Evolutionary conservation across 768 basidiomycete genomes (phyloP).

Genomic region (Boletus barrowsii): DNA sequence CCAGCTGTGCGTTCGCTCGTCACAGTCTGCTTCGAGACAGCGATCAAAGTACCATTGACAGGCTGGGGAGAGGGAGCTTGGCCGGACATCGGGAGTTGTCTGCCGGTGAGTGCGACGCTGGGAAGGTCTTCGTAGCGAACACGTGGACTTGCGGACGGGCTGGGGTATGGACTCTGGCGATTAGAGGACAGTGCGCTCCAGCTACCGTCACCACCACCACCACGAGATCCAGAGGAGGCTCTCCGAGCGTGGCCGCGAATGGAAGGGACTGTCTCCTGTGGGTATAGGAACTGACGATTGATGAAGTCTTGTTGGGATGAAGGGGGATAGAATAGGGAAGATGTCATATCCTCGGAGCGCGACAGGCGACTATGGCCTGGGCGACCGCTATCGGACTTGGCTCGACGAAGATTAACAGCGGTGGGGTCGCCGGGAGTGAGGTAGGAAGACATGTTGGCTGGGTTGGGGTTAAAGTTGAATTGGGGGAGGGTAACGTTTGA

Average conservation of each 20-base stretch:
- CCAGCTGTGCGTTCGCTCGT: constrained; percentile 88
- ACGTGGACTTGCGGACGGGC: constrained; percentile 63
- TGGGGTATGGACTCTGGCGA: constrained; percentile 63
- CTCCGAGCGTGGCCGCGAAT: constrained; percentile 43
- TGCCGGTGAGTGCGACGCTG: constrained; percentile 24
- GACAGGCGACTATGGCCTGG: constrained; percentile 49
- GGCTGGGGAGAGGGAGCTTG: constrained; percentile 13
- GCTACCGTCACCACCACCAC: constrained; percentile 25
- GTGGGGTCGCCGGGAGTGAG: constrained; percentile 31
- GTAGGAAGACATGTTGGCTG: constrained; percentile 39
- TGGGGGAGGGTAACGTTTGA: constrained; percentile 25
- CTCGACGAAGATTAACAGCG: constrained; percentile 43
- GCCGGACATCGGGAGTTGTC: constrained; percentile 24
- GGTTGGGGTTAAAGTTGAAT: constrained; percentile 34
- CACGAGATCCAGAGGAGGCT: constrained; percentile 39
- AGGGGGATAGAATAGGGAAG: constrained; percentile 30
- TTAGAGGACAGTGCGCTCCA: constrained; percentile 36
- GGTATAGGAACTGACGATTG: constrained; percentile 42
- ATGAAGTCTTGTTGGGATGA: constrained; percentile 44
- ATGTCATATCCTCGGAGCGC: constrained; percentile 60
- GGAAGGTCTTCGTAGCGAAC: constrained; percentile 52
- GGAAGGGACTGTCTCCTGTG: constrained; percentile 35
- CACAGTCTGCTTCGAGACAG: constrained; percentile 72
- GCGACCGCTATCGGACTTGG: constrained; percentile 45
- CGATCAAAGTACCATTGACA: constrained; percentile 2